Conservation (phyloP, 257 asterid genomes). For the Orobanche coerulescens region DNA sequence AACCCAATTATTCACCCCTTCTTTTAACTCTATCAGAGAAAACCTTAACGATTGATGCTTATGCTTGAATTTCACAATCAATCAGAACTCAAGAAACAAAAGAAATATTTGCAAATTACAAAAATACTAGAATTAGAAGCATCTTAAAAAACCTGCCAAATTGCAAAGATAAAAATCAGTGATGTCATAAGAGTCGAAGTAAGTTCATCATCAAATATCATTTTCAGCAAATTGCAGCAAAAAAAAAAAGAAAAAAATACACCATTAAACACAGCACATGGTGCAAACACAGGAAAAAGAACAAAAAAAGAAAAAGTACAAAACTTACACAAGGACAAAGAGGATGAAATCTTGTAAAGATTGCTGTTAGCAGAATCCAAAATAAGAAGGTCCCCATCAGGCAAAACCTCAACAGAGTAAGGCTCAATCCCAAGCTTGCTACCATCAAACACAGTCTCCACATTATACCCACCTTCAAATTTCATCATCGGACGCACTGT, state of each 20-base stretch:
- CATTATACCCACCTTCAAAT: constrained; percentile 83
- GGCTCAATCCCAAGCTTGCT: constrained; percentile 98
- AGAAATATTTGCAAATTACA: neutral
- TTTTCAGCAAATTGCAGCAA: constrained; percentile 19
- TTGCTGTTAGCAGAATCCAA: constrained; percentile 83
- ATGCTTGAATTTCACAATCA: neutral
- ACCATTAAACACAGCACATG: neutral
- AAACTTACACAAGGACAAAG: constrained; percentile 74
- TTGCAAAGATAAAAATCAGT: constrained; percentile 4
- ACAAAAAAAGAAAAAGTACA: neutral
- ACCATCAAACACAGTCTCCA: constrained; percentile 93
- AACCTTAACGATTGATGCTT: neutral
- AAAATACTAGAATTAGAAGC: neutral
- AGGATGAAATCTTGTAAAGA: constrained; percentile 73
- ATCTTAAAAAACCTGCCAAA: neutral
- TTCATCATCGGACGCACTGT: constrained; percentile 87
- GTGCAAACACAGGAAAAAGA: neutral
- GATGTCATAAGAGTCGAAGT: constrained; percentile 12
- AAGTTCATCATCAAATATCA: constrained; percentile 16
- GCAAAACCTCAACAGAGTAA: constrained; percentile 52
- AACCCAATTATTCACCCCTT: neutral
- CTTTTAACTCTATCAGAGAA: neutral
- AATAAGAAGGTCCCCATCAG: constrained; percentile 83
- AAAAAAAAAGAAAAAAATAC: neutral
- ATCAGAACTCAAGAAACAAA: neutral